A percentile compares a stretch with the other conserved stretches of the same genome.
Evolutionary conservation across 805 yeast genomes (phyloP).

Genomic region (Metschnikowia bowlesiae): DNA sequence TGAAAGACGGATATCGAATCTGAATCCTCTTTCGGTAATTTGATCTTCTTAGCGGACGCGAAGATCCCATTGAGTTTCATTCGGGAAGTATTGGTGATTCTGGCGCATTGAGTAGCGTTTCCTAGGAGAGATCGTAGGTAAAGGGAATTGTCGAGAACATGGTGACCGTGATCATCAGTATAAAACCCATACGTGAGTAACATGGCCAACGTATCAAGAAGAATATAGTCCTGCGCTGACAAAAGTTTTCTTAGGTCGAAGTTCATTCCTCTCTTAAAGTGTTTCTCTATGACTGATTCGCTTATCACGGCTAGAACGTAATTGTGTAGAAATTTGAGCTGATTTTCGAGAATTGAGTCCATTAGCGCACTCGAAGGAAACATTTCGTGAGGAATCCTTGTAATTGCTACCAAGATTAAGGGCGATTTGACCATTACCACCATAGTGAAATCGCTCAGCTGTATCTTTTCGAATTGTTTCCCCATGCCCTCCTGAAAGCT

Average conservation of each 20-base stretch:
- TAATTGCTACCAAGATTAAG: constrained; percentile 66
- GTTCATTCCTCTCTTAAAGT: constrained; percentile 67
- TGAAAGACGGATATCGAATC: constrained; percentile 3
- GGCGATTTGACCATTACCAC: constrained; percentile 64
- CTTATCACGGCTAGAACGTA: constrained; percentile 79
- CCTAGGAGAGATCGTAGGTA: constrained; percentile 28
- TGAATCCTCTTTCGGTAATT: constrained; percentile 3
- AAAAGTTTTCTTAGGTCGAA: constrained; percentile 76
- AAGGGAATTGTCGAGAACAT: constrained; percentile 19
- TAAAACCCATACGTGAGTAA: constrained; percentile 33
- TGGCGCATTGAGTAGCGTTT: constrained; percentile 28
- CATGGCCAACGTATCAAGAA: constrained; percentile 55
- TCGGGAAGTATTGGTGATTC: constrained; percentile 55
- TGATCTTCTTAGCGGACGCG: constrained; percentile 27
- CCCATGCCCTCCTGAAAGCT: constrained; percentile 50
- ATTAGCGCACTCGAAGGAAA: background rate
- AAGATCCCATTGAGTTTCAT: constrained; percentile 53
- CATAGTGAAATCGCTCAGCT: constrained; percentile 46
- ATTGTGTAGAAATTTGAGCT: constrained; percentile 68
- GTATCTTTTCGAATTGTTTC: constrained; percentile 47
- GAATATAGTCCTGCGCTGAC: constrained; percentile 69
- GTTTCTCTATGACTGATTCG: constrained; percentile 67
- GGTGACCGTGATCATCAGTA: constrained; percentile 3
- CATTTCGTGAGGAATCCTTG: constrained; percentile 46
- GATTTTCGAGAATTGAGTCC: constrained; percentile 31